These are phyloP conservation scores for Gymnopilus junonius DNA, from an alignment of 768 basidiomycete species.

Conservation along the genomic window DNA sequence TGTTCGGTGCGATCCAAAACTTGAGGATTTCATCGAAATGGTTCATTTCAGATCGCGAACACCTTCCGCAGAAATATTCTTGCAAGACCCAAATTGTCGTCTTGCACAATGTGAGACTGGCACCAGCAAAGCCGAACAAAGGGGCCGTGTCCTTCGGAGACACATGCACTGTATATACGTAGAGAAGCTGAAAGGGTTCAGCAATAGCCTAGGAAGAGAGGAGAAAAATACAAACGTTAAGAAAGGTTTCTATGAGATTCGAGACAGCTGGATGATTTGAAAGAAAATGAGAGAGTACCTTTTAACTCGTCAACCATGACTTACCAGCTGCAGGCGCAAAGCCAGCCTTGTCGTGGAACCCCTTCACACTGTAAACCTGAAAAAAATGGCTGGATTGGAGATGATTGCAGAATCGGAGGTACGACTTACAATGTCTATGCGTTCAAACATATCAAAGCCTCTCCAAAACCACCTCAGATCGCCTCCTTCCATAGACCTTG, in stretches of 20 bases:
- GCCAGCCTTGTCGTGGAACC: slow-evolving; percentile 63
- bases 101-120: slow-evolving; percentile 75
- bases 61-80: slow-evolving; percentile 74
- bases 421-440: slow-evolving; percentile 41
- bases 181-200: slow-evolving; percentile 39
- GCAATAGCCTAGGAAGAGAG: neutral
- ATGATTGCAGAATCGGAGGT: slow-evolving; percentile 3
- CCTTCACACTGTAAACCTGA: slow-evolving; percentile 76
- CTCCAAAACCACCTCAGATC: slow-evolving; percentile 88
- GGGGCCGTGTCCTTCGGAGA: slow-evolving; percentile 56
- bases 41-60: slow-evolving; percentile 65
- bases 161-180: slow-evolving; percentile 68
- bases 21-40: slow-evolving; percentile 47
- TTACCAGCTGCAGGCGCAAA: slow-evolving; percentile 79
- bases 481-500: slow-evolving; percentile 59
- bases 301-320: slow-evolving; percentile 14
- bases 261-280: slow-evolving; percentile 53
- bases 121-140: slow-evolving; percentile 72
- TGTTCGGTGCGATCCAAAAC: slow-evolving; percentile 73
- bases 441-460: slow-evolving; percentile 70
- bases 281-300: neutral
- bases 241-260: slow-evolving; percentile 72
- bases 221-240: slow-evolving; percentile 50
- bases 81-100: slow-evolving; percentile 74
- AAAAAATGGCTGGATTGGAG: neutral